A percentile compares a stretch with the other conserved stretches of the same genome.
Evolutionary conservation across 2,329 filamentous ascomycete genomes (phyloP).

Genomic region (Phialemoniopsis sp.): DNA sequence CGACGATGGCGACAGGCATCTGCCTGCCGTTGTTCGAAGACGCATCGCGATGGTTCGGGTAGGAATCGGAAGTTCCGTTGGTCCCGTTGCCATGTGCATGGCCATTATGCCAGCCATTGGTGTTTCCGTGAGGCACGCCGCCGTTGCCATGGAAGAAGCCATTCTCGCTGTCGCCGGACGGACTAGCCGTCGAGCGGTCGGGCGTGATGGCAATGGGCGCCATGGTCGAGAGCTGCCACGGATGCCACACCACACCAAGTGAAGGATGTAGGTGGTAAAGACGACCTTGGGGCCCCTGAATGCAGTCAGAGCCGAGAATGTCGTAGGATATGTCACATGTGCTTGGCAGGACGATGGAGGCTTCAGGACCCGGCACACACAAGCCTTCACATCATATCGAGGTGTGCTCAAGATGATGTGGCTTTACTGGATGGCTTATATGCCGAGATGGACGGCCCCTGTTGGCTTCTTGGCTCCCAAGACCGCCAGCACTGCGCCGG

Average conservation of each 20-base stretch:
- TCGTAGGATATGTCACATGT: slow-evolving; percentile 5
- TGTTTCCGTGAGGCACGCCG: slow-evolving; percentile 9
- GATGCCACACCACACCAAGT: slow-evolving; percentile 2
- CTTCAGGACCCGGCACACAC: neutral
- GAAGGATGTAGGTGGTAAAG: slow-evolving; percentile 3
- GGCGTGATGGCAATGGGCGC: slow-evolving; percentile 22
- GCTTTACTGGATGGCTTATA: slow-evolving; percentile 15
- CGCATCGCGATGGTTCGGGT: slow-evolving; percentile 5
- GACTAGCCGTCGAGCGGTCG: slow-evolving; percentile 18
- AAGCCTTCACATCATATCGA: too few species aligned
- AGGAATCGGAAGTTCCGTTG: slow-evolving; percentile 11
- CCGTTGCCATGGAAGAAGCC: slow-evolving; percentile 19
- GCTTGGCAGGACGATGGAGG: slow-evolving; percentile 7
- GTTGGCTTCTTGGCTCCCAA: neutral
- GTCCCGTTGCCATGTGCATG: slow-evolving; percentile 1
- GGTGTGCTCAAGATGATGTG: slow-evolving; percentile 6
- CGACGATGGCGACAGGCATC: slow-evolving; percentile 41
- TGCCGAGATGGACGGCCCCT: slow-evolving; percentile 5
- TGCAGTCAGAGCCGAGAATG: too few species aligned
- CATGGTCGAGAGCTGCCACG: slow-evolving; percentile 9
- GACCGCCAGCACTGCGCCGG: neutral
- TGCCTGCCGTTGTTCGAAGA: slow-evolving; percentile 13
- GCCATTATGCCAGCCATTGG: slow-evolving; percentile 3
- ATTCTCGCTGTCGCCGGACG: slow-evolving; percentile 18
- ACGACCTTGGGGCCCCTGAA: neutral